Evolutionary conservation across 106 monocot genomes (phyloP), one percentile per base, ranked within the genome.

Genomic region (Dactylorhiza incarnata): DNA sequence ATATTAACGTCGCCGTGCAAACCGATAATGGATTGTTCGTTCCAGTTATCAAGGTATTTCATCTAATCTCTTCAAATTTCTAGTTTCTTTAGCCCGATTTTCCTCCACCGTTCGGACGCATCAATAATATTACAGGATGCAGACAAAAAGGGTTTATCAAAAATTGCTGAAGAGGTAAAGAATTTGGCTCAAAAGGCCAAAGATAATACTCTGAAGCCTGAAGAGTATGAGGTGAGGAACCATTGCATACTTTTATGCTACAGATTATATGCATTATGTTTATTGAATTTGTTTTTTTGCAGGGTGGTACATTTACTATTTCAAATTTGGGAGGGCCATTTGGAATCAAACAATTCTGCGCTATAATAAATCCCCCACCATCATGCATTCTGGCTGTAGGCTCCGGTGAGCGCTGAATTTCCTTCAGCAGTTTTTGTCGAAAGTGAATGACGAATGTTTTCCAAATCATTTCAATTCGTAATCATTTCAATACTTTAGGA

Each of bases 291-390:
- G 45, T 17, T 69, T 69, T 46, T 85, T 66, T 86, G 55, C 79
- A 99, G 97, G 97, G 97, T 82, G 97, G 97, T 48, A 99, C 97
- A 55, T 99, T 99, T 80, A 94, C 97, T 7, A 83, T 99, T 48
- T 94, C 97, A 68, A 99, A 94, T 73, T 80, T 99, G 79, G 97
- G 97, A 80, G 97, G 94, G 2, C 97, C 97, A 5, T 99, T 99
- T 70, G 97, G 97, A 71, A 62, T 99, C 14, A 99, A 99, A 73
- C 97, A 99, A 85, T 99, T 99, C 66, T 94, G 91, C 75, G 97
- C 97, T 52, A 99, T 99, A 56, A 87, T 99, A 65, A 99, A 94
- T 81, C 97, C 97, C 78, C 97, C 97, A 7, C 97, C 94, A 72
- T 86, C 91, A n/a, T 94, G 87, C 53, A 99, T 99, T 75, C 82